Evolutionary conservation across 1,139 yeast genomes (phyloP), one percentile per base, ranked within the genome.

Genomic region (Sugiyamaella pinicola): DNA sequence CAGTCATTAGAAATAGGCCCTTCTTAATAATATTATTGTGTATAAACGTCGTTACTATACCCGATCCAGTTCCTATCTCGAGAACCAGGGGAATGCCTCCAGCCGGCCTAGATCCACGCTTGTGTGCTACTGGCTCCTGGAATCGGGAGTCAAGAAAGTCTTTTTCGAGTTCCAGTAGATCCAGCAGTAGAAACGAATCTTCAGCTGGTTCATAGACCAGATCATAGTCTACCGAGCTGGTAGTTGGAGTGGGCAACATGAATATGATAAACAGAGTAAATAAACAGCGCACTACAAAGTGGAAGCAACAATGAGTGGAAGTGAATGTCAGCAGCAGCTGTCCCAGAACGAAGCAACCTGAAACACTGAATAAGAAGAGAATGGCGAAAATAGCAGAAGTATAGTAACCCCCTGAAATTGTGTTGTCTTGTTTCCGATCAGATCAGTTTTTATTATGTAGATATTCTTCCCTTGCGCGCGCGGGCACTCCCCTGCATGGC

Each of bases 1-100:
- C 99, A 0, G 95, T 81, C 1, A 95, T 82, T 7, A 89, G 56
- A 57, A 75, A 80, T 0, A 84, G 57, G 0, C 84, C 81, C 77
- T 81, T 62, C n/a, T 58, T 49, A 2, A 82, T 58, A 3, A 87
- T 74, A 58, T 80, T 66, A 49, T 77, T 72, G 58, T 80, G 80
- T 10, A 89, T 61, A 65, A 93, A 93, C 0, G 96, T 78, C 0
- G 95, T 78, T 0, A 91, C 87, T 4, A 93, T 78, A 0, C 98
- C 99, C 0, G 96, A 83, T 0, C 99, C 99, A 2, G 91, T 79
- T 0, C 99, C 99, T 8, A 93, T 77, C 64, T 93, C 99, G n/a
- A 85, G 76, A 0, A 87, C 84, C 0, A 88, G 46, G 0, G 95
- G 86, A 0, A 26, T 15, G n/a, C 13, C 26, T 28, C 15, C n/a